Percentiles rank a stretch among this genome's conserved stretches.
Evolutionary conservation across 257 asterid genomes (phyloP).

Genomic region (Lycium barbarum): DNA sequence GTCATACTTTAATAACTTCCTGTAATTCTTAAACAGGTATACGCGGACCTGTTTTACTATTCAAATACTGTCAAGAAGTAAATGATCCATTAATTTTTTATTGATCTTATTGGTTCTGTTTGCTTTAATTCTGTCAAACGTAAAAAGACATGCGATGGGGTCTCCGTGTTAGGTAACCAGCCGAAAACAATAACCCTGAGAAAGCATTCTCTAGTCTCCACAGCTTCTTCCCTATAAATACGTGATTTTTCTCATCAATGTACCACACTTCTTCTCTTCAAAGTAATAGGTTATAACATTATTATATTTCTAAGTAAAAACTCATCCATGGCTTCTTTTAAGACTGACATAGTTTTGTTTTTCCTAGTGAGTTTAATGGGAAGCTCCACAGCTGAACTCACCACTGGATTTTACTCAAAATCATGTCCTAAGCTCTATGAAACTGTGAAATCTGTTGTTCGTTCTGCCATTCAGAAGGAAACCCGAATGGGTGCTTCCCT

Average conservation of each 20-base stretch:
- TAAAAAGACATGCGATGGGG: slow-evolving; percentile 56
- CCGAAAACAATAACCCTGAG: slow-evolving; percentile 42
- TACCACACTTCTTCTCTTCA: slow-evolving; percentile 30
- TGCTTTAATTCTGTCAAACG: slow-evolving; percentile 37
- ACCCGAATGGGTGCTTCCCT: slow-evolving; percentile 95
- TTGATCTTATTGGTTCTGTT: not conserved
- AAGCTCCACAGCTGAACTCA: slow-evolving; percentile 74
- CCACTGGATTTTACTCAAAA: slow-evolving; percentile 55
- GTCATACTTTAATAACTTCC: not conserved
- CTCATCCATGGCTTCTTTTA: slow-evolving; percentile 56
- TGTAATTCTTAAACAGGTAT: slow-evolving; percentile 14
- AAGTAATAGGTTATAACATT: not conserved
- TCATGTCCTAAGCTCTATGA: slow-evolving; percentile 68
- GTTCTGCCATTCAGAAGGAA: slow-evolving; percentile 64
- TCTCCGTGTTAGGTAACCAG: slow-evolving; percentile 74
- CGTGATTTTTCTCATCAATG: slow-evolving; percentile 28
- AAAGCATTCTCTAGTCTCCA: not conserved
- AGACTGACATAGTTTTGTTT: slow-evolving; percentile 44
- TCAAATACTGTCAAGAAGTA: not conserved
- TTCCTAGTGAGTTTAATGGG: slow-evolving; percentile 46
- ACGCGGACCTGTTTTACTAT: not conserved
- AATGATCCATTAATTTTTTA: not conserved
- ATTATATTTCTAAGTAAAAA: not conserved
- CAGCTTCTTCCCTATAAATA: slow-evolving; percentile 45
- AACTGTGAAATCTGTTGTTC: slow-evolving; percentile 57